phyloP scores from a whole-genome alignment of 2,329 filamentous ascomycete species.

The Ceratocystis cubensis region DNA sequence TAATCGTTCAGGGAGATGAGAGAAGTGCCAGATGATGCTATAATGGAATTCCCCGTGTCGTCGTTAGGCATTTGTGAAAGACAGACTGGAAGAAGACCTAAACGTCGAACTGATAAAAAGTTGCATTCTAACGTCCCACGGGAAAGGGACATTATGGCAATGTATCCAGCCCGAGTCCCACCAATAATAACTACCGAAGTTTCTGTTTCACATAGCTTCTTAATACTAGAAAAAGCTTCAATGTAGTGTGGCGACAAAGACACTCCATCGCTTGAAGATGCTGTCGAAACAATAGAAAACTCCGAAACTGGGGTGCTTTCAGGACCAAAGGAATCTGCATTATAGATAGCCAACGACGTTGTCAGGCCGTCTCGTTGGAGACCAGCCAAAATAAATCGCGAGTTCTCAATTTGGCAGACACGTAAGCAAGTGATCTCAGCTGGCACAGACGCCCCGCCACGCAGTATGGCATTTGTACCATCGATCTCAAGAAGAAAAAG shows the following conservation, averaged over 20 bases:
- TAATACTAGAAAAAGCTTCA: conserved; percentile 38
- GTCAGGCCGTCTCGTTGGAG: conserved; percentile 23
- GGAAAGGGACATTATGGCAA: conserved; percentile 31
- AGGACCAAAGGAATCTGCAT: conserved; percentile 5
- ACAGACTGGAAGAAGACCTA: conserved; percentile 29
- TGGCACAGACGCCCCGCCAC: not conserved
- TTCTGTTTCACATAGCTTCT: conserved; percentile 26
- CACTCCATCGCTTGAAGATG: not conserved
- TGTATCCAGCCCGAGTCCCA: conserved; percentile 42
- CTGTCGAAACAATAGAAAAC: conserved; percentile 3
- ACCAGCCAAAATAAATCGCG: conserved; percentile 25
- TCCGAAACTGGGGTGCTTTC: conserved; percentile 2
- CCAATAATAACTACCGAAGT: conserved; percentile 29
- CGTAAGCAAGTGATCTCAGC: conserved; percentile 39
- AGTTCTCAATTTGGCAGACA: conserved; percentile 24
- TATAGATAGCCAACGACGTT: conserved; percentile 17
- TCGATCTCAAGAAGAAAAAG: conserved; percentile 10
- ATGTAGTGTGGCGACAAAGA: conserved; percentile 21
- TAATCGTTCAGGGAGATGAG: conserved; percentile 34
- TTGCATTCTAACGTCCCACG: conserved; percentile 8
- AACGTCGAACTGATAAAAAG: conserved; percentile 15
- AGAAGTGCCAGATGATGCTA: conserved; percentile 39
- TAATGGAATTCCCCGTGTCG: conserved; percentile 25
- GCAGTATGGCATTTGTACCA: not conserved
- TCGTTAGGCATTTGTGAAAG: conserved; percentile 2